Base-by-base conservation (phyloP, 1,139 yeast species). In the Yamadazyma siamensis region DNA sequence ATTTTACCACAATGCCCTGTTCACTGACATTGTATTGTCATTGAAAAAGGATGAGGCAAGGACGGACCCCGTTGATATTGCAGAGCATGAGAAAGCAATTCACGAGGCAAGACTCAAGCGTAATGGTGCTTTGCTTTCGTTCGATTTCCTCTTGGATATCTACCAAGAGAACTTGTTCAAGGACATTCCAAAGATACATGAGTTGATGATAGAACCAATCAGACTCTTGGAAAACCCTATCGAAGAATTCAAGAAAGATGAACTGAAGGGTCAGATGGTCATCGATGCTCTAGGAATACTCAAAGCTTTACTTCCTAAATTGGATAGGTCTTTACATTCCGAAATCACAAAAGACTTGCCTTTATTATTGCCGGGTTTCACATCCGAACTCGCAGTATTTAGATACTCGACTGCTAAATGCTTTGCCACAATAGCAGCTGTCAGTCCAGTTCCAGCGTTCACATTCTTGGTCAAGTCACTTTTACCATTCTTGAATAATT, bases 361-460 rank as follows among this genome's bases (percentile, higher is more conserved):
- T 1, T 50, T 65, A 5, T 59, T 89, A 20, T 56, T 80, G 23
- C 67, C 72, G 12, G 89, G 88, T 1, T 64, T 91, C 42, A 71
- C 71, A 36, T 83, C 94, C 0, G 65, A 71, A 16, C 80, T 68
- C 43, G 77, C 97, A 0, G 95, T 91, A 1, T 72, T 91, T 48
- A 71, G 99, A 28, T 91, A 86, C 54, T 82, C 96, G 1, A 80
- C 95, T 2, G 91, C 98, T 2, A 87, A 87, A 55, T 85, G 95
- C 43, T 73, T 91, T 49, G 91, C 97, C 0, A 76, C 86, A 0
- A 66, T 89, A 19, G 82, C 96, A 40, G 71, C 78, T n/a, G 78
- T 77, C 2, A 64, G 78, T 31, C 89, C 96, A 3, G 69, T 84
- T 0, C 65, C 68, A 25, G 87, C 88, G 1, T 84, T 94, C 54